phyloP scores from a whole-genome alignment of 345 rosid species.

The Nasturtium officinale region DNA sequence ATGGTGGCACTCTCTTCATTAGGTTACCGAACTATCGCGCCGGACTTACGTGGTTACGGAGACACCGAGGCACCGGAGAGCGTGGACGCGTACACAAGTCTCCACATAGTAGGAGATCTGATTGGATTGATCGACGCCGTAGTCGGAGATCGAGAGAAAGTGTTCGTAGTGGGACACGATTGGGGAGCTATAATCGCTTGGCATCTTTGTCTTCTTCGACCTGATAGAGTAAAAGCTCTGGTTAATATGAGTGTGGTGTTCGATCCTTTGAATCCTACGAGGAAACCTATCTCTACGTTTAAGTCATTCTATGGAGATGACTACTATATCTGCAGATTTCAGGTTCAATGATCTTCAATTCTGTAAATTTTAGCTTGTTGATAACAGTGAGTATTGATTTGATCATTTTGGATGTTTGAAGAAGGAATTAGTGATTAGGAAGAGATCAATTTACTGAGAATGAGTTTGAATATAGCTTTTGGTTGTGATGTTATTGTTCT shows the following conservation, averaged over 20 bases:
- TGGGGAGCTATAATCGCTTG: constrained; percentile 47
- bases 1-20: constrained; percentile 30
- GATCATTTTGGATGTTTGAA: not conserved
- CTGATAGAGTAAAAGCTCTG: constrained; percentile 42
- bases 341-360: constrained; percentile 23
- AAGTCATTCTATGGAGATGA: constrained; percentile 41
- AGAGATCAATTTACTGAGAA: not conserved
- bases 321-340: constrained; percentile 44
- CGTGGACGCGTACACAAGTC: constrained; percentile 33
- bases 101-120: constrained; percentile 44
- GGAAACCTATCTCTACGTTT: constrained; percentile 31
- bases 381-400: not conserved
- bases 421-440: not conserved
- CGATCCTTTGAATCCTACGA: constrained; percentile 35
- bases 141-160: constrained; percentile 37
- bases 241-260: constrained; percentile 42
- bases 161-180: constrained; percentile 46
- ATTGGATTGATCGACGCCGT: constrained; percentile 41
- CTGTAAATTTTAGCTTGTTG: not conserved
- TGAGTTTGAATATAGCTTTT: not conserved
- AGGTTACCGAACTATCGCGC: constrained; percentile 46
- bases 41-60: constrained; percentile 46
- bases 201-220: constrained; percentile 44
- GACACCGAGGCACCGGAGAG: constrained; percentile 40
- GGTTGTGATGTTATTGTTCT: not conserved